Percentiles rank a stretch among this genome's conserved stretches.
These are phyloP conservation scores for Closterium sp. DNA, from an alignment of 139 green algal species.

Conservation along the genomic window DNA sequence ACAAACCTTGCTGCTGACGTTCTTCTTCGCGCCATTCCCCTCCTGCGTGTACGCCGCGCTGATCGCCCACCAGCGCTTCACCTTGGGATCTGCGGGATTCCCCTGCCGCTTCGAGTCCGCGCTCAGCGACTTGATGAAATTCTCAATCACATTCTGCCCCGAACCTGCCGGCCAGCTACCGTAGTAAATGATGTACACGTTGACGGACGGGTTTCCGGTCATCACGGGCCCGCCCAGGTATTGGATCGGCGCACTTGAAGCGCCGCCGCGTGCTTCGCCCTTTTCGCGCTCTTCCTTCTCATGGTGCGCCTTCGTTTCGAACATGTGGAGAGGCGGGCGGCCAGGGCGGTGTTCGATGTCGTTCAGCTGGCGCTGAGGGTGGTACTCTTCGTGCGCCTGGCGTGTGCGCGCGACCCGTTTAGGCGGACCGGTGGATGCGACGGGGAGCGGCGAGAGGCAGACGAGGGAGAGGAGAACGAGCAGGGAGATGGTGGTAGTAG, in stretches of 20 bases:
- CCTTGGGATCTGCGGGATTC: not conserved
- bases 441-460: too few relatives aligned
- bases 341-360: not conserved
- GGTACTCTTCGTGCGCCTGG: too few relatives aligned
- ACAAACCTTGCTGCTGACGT: not conserved
- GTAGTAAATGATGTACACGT: too few relatives aligned
- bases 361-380: not conserved
- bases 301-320: too few relatives aligned
- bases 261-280: too few relatives aligned
- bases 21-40: not conserved
- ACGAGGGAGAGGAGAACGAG: not conserved
- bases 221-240: too few relatives aligned
- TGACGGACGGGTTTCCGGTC: too few relatives aligned
- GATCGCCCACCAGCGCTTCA: not conserved
- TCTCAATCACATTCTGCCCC: not conserved
- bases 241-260: too few relatives aligned
- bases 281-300: too few relatives aligned
- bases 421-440: too few relatives aligned
- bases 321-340: too few relatives aligned
- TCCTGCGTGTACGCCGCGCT: not conserved
- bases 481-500: not conserved
- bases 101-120: not conserved
- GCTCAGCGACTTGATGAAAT: not conserved
- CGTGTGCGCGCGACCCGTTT: too few relatives aligned
- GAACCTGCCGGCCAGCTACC: not conserved